Conservation (phyloP, 768 basidiomycete species). For the Cystofilobasidium bisporidii region DNA sequence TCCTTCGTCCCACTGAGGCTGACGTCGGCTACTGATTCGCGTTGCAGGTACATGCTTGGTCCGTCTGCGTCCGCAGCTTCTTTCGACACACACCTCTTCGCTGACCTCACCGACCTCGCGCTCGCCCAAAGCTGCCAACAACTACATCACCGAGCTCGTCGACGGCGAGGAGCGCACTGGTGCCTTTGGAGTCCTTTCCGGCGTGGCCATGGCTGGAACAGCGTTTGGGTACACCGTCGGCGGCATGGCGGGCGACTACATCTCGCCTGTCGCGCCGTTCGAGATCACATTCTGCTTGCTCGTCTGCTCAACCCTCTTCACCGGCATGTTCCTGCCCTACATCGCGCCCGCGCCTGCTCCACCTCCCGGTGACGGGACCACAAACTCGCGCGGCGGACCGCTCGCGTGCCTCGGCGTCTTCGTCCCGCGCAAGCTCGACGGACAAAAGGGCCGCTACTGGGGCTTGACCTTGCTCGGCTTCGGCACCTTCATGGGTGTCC, state of each 20-base stretch:
- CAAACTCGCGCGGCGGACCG: slow-evolving; percentile 18
- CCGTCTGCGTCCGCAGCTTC: too few species aligned
- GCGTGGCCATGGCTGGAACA: slow-evolving; percentile 34
- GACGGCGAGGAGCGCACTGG: slow-evolving; percentile 35
- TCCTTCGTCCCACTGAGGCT: background rate
- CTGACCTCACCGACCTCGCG: too few species aligned
- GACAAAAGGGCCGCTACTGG: slow-evolving; percentile 18
- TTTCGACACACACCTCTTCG: too few species aligned
- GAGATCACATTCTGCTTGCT: slow-evolving; percentile 34
- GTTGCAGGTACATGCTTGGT: slow-evolving; percentile 37
- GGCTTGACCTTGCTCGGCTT: slow-evolving; percentile 33
- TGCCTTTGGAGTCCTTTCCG: slow-evolving; percentile 35
- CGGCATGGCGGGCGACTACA: slow-evolving; percentile 29
- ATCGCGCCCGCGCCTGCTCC: slow-evolving; percentile 29
- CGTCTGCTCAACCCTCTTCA: slow-evolving; percentile 33
- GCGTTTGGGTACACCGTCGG: slow-evolving; percentile 32
- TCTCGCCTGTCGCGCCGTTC: slow-evolving; percentile 35
- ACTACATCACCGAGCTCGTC: slow-evolving; percentile 33
- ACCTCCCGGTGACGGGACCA: slow-evolving; percentile 22
- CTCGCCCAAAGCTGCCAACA: slow-evolving; percentile 30
- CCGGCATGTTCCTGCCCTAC: slow-evolving; percentile 37
- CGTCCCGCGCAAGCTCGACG: slow-evolving; percentile 24
- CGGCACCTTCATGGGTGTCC: slow-evolving; percentile 35
- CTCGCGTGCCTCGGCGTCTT: slow-evolving; percentile 35
- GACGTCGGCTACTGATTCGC: background rate